Base-by-base conservation (phyloP, 2,329 filamentous ascomycete genomes). In the Mycogone perniciosa region DNA sequence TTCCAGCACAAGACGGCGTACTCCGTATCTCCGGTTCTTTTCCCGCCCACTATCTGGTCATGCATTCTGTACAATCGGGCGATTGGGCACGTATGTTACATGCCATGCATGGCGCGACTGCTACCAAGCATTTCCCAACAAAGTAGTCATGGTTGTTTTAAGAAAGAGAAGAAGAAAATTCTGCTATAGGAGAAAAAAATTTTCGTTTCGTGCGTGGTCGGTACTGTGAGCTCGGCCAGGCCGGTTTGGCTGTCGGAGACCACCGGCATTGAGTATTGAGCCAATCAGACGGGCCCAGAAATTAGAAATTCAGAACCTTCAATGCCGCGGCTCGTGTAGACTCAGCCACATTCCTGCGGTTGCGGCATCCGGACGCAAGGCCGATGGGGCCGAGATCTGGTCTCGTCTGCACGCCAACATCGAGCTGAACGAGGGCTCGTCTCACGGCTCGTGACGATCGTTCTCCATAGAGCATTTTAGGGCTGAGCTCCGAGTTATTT, bases 91-190 rank as follows among this genome's bases (percentile, higher is more conserved):
- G 27, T 13, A 26, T 31, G 33, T 47, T 47, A 39, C 44, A 39
- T 46, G 49, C 43, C 49, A 50, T 50, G 47, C 40, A 38, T 38
- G 41, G 40, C 47, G 29, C 38, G 35, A 38, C 9, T 20, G 20
- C 20, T 3, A n/a, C 20, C 35, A n/a, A 6, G 35, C 35, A 38
- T 38, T 20, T 38, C 35, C 35, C 20, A 20, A 20, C 20, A 20
- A 20, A 20, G 20, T 20, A 20, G 20, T 20, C 20, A 20, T 20
- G 20, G 20, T 20, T 11, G 35, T 38, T 38, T 38, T 11, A 7
- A 9, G 10, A 38, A 11, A 20, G 20, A 38, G 35, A 38, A 38
- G 20, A 38, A 38, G 7, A 38, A 38, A 13, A 11, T 38, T 38
- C 20, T 20, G 35, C 35, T 9, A 9, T 38, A 9, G 35, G 10